Evolutionary conservation across 176 grass and related monocot genomes (phyloP).

Genomic region (Areca catechu): DNA sequence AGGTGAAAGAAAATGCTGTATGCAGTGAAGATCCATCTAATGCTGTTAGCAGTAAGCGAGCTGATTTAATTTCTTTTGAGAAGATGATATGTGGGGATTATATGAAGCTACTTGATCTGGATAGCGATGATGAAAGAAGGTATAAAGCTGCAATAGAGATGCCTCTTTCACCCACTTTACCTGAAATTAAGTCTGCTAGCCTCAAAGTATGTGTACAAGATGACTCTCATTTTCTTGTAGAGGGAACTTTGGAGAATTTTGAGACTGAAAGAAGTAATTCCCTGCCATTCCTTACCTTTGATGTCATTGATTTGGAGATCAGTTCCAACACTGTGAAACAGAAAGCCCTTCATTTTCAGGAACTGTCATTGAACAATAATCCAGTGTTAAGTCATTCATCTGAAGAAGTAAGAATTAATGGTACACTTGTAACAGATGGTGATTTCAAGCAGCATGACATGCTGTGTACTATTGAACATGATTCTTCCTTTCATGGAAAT

Average conservation of each 20-base stretch:
- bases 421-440: too few relatives aligned
- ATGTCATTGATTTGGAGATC: slow-evolving; percentile 19
- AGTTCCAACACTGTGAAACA: slow-evolving; percentile 21
- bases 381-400: too few relatives aligned
- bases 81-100: slow-evolving; percentile 38
- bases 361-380: slow-evolving; percentile 13
- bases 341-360: slow-evolving; percentile 11
- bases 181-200: slow-evolving; percentile 29
- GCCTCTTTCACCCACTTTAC: slow-evolving; percentile 54
- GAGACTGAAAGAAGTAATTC: slow-evolving; percentile 22
- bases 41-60: slow-evolving; percentile 13
- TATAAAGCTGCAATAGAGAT: slow-evolving; percentile 51
- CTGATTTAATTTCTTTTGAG: slow-evolving; percentile 46
- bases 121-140: slow-evolving; percentile 58
- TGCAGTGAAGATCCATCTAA: neutral
- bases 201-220: slow-evolving; percentile 10
- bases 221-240: slow-evolving; percentile 19
- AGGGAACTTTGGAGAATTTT: slow-evolving; percentile 1
- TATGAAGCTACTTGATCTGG: slow-evolving; percentile 53
- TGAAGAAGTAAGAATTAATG: too few relatives aligned
- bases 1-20: neutral
- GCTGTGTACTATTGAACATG: too few relatives aligned
- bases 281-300: slow-evolving; percentile 9
- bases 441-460: too few relatives aligned
- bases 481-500: too few relatives aligned